Percentiles rank a stretch among this genome's conserved stretches.
These are phyloP conservation scores for Echium plantagineum DNA, from an alignment of 257 asterid genomes.

Conservation along the genomic window DNA sequence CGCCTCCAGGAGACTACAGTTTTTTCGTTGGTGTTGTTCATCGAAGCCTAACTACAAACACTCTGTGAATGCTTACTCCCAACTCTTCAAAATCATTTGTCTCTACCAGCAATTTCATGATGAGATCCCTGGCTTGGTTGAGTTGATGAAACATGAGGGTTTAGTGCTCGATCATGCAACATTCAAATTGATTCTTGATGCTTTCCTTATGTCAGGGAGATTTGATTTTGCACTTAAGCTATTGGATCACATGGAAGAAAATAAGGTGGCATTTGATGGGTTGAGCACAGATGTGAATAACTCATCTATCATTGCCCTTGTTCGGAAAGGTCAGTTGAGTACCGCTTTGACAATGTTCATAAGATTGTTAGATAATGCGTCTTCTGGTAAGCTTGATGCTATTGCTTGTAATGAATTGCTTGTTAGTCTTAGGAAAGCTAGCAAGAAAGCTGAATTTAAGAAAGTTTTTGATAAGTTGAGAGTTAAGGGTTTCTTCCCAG, in stretches of 20 bases:
- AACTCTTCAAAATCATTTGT: constrained; percentile 48
- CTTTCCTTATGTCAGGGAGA: constrained; percentile 52
- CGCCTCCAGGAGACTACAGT: constrained; percentile 42
- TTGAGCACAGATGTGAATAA: constrained; percentile 45
- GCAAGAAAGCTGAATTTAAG: constrained; percentile 55
- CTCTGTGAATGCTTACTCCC: constrained; percentile 47
- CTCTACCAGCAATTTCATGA: constrained; percentile 26
- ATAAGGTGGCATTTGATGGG: constrained; percentile 23
- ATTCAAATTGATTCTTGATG: constrained; percentile 56
- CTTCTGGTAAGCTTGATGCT: constrained; percentile 39
- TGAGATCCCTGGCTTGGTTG: constrained; percentile 41
- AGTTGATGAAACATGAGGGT: constrained; percentile 44
- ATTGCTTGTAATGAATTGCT: constrained; percentile 82
- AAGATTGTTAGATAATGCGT: constrained; percentile 44
- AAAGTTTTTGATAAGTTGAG: constrained; percentile 48
- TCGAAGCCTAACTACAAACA: constrained; percentile 53
- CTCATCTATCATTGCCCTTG: constrained; percentile 66
- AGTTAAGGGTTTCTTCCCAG: constrained; percentile 39
- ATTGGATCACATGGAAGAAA: constrained; percentile 47
- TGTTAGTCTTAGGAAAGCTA: constrained; percentile 63
- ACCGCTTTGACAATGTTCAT: constrained; percentile 60
- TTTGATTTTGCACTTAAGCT: constrained; percentile 59
- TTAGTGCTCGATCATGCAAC: constrained; percentile 46
- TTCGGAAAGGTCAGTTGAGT: constrained; percentile 48
- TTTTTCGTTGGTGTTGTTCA: constrained; percentile 75